Percentiles rank a stretch among this genome's conserved stretches.
These are phyloP conservation scores for Umbelopsis sp. DNA, from an alignment of 192 early-diverging fungal species.

Conservation along the genomic window DNA sequence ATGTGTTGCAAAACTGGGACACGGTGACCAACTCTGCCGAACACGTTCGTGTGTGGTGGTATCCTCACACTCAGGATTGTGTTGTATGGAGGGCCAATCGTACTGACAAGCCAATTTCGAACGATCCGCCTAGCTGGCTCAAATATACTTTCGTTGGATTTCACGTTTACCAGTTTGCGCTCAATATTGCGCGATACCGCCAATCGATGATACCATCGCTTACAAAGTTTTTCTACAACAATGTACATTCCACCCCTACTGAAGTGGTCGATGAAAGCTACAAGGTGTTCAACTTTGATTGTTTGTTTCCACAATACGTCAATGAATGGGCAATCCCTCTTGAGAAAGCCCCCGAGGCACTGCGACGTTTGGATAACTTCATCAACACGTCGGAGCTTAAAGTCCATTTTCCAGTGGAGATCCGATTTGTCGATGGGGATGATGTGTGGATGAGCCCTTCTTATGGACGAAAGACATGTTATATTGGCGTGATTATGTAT, in stretches of 20 bases:
- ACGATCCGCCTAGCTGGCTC: constrained; percentile 27
- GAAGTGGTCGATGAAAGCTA: constrained; percentile 65
- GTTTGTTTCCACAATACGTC: constrained; percentile 69
- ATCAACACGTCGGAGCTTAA: constrained; percentile 54
- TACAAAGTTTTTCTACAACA: constrained; percentile 58
- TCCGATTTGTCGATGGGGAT: constrained; percentile 68
- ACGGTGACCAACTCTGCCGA: constrained; percentile 63
- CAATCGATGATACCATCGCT: constrained; percentile 52
- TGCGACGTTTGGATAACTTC: constrained; percentile 56
- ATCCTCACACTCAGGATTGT: constrained; percentile 71
- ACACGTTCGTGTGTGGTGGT: constrained; percentile 81
- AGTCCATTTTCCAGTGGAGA: constrained; percentile 77
- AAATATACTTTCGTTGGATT: constrained; percentile 37
- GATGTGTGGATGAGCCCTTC: constrained; percentile 75
- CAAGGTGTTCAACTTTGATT: constrained; percentile 71
- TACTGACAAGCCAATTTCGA: constrained; percentile 41
- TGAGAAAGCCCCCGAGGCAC: constrained; percentile 55
- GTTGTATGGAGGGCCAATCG: constrained; percentile 72
- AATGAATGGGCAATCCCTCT: constrained; percentile 79
- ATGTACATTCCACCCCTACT: constrained; percentile 47
- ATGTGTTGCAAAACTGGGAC: constrained; percentile 55
- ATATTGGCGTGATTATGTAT: constrained; percentile 81
- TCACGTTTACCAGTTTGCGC: constrained; percentile 57
- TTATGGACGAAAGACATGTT: constrained; percentile 65
- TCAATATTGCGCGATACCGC: constrained; percentile 58